phyloP scores from a whole-genome alignment of 192 early-diverging fungal genomes.

The Umbelopsis sp. region DNA sequence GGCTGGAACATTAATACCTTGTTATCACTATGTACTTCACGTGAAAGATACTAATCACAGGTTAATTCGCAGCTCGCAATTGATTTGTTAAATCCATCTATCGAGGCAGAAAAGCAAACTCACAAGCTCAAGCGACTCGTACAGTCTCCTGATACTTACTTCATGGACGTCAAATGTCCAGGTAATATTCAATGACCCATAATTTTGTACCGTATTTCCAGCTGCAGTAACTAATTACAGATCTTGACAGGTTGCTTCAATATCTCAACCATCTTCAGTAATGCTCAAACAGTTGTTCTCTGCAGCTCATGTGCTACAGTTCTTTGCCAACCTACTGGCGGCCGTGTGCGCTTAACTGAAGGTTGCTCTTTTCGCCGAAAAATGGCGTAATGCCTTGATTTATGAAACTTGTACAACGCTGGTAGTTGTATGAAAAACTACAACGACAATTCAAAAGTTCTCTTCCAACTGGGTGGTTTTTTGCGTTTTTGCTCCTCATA shows the following conservation, averaged over 20 bases:
- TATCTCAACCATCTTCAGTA: slow-evolving; percentile 99
- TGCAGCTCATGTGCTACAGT: slow-evolving; percentile 96
- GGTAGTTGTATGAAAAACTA: not conserved
- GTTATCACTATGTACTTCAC: not conserved
- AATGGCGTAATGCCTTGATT: not conserved
- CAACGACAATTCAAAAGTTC: not conserved
- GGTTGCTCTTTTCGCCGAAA: slow-evolving; percentile 44
- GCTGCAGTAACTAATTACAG: not conserved
- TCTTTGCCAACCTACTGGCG: slow-evolving; percentile 99
- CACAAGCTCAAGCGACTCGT: slow-evolving; percentile 68
- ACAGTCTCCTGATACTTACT: slow-evolving; percentile 88
- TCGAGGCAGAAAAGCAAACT: slow-evolving; percentile 66
- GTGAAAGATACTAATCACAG: not conserved
- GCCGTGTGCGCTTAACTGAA: slow-evolving; percentile 94
- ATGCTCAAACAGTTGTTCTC: slow-evolving; percentile 98
- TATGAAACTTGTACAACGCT: not conserved
- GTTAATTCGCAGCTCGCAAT: slow-evolving; percentile 67
- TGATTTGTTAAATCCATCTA: slow-evolving; percentile 92
- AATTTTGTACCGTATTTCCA: not conserved
- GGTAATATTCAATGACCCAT: slow-evolving; percentile 40
- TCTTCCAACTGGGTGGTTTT: not conserved
- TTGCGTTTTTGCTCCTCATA: not conserved
- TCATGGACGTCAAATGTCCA: slow-evolving; percentile 98
- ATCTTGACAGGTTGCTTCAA: slow-evolving; percentile 72
- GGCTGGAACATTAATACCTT: not conserved